Percentiles rank a stretch among this genome's conserved stretches.
phyloP scores from a whole-genome alignment of 805 yeast species.

The Candida silvatica region DNA sequence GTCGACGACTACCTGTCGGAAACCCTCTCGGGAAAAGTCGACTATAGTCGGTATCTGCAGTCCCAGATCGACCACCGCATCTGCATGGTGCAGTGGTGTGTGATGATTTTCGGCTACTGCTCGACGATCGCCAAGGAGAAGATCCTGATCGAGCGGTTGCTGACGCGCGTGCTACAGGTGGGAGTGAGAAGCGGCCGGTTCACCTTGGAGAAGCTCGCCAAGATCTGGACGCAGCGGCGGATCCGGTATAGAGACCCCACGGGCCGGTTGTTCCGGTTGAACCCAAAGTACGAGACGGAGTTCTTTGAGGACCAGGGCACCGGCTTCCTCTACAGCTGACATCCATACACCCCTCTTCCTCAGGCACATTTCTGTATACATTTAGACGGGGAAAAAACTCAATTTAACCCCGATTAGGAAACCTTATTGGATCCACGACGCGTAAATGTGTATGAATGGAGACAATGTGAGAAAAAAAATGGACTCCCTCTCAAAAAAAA shows the following conservation, averaged over 20 bases:
- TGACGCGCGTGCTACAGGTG: conserved; percentile 13
- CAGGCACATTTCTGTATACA: too few species aligned
- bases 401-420: background rate
- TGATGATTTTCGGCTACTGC: conserved; percentile 19
- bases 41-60: conserved; percentile 13
- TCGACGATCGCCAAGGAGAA: conserved; percentile 18
- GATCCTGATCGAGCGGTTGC: conserved; percentile 18
- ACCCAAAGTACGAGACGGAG: conserved; percentile 6
- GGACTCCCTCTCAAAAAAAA: too few species aligned
- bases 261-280: conserved; percentile 6
- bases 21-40: conserved; percentile 2
- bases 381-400: too few species aligned
- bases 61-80: conserved; percentile 23
- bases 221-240: conserved; percentile 20
- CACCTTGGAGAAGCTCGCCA: conserved; percentile 15
- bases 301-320: conserved; percentile 1
- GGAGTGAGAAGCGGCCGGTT: conserved; percentile 21
- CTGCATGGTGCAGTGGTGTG: conserved; percentile 24
- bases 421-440: too few species aligned
- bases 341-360: background rate
- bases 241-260: conserved; percentile 7
- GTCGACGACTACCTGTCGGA: conserved; percentile 1
- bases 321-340: conserved; percentile 1
- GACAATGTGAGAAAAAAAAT: too few species aligned
- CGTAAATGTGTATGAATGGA: too few species aligned